Evolutionary conservation across 257 asterid species (phyloP).

Genomic region (Linaria vulgaris): DNA sequence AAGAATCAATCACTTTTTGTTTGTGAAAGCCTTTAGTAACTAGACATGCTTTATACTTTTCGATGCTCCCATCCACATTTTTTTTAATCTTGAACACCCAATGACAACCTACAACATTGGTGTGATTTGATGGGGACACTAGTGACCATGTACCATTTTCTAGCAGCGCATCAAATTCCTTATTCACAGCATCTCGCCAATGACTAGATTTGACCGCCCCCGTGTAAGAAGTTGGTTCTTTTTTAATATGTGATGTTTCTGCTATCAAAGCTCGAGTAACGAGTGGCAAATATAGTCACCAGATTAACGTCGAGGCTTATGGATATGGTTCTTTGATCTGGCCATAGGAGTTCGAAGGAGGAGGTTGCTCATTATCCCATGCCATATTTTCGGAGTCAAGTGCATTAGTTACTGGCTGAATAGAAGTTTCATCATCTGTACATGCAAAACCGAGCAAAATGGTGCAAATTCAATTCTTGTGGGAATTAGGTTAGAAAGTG

Average conservation of each 20-base stretch:
- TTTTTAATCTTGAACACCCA: background rate
- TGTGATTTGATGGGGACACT: background rate
- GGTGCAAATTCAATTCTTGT: too few relatives aligned
- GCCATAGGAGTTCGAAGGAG: too few relatives aligned
- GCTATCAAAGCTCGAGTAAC: too few relatives aligned
- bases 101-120: background rate
- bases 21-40: slow-evolving; percentile 2
- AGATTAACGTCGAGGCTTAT: background rate
- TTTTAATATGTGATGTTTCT: too few relatives aligned
- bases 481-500: too few relatives aligned
- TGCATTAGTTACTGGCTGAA: too few relatives aligned
- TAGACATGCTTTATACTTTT: background rate
- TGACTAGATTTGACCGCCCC: background rate
- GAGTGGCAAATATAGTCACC: background rate
- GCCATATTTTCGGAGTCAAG: too few relatives aligned
- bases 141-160: background rate
- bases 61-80: background rate
- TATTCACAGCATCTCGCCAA: background rate
- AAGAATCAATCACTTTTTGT: background rate
- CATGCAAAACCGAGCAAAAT: too few relatives aligned
- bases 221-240: background rate
- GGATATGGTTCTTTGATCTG: background rate
- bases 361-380: too few relatives aligned
- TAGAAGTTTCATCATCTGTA: too few relatives aligned
- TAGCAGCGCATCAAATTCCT: background rate